A percentile compares a stretch with the other conserved stretches of the same genome.
These are phyloP conservation scores for Saccharomyces hybrid DNA, from an alignment of 1,139 yeast species.

Conservation along the genomic window DNA sequence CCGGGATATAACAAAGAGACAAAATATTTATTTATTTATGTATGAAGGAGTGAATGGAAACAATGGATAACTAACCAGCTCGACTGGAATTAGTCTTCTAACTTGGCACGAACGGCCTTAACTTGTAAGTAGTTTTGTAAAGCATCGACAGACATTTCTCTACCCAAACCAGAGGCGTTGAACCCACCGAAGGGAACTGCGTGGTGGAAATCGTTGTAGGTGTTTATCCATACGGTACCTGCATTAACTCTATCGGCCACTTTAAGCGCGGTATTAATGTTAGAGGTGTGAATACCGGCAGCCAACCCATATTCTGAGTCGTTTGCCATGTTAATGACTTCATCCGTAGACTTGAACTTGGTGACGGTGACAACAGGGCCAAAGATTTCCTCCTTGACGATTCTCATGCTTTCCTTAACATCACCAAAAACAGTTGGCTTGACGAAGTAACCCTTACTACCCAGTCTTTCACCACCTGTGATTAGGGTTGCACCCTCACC, in stretches of 20 bases:
- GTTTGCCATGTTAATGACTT: slow-evolving; percentile 48
- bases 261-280: slow-evolving; percentile 38
- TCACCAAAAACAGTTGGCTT: slow-evolving; percentile 65
- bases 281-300: slow-evolving; percentile 53
- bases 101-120: slow-evolving; percentile 49
- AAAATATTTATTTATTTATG: neutral
- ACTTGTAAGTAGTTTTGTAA: slow-evolving; percentile 53
- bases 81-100: slow-evolving; percentile 8
- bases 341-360: slow-evolving; percentile 48
- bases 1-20: neutral
- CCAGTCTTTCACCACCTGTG: slow-evolving; percentile 53
- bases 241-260: slow-evolving; percentile 49
- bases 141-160: slow-evolving; percentile 61
- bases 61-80: too few relatives aligned
- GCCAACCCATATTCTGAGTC: slow-evolving; percentile 55
- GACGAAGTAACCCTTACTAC: slow-evolving; percentile 54
- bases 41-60: too few relatives aligned
- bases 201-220: slow-evolving; percentile 58
- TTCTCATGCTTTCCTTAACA: slow-evolving; percentile 53
- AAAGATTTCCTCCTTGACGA: slow-evolving; percentile 62
- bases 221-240: slow-evolving; percentile 48
- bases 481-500: slow-evolving; percentile 51
- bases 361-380: slow-evolving; percentile 57
- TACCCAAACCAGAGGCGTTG: slow-evolving; percentile 58
- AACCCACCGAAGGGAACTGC: slow-evolving; percentile 47